Conservation (phyloP, 1,139 yeast species). For the Lodderomyces margitis region DNA sequence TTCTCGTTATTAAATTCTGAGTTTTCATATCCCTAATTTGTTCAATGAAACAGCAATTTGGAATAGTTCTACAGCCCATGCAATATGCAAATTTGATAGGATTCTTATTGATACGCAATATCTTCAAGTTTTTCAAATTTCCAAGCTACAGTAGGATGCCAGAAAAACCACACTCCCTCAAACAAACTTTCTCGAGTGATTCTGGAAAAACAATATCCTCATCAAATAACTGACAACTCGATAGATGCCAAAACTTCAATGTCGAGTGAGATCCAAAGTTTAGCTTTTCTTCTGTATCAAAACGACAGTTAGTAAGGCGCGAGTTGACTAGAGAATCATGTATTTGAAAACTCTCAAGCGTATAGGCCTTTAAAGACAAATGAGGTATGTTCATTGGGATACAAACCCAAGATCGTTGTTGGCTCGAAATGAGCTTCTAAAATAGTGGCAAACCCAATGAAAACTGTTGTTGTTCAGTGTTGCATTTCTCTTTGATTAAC, state of each 20-base stretch:
- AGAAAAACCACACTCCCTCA: neutral
- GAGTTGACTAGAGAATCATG: neutral
- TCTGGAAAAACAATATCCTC: neutral
- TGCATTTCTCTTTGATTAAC: too few relatives aligned
- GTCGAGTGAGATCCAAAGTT: neutral
- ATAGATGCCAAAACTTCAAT: neutral
- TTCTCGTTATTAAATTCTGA: too few relatives aligned
- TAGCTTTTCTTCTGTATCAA: too few relatives aligned
- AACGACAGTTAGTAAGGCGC: neutral
- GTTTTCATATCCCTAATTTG: too few relatives aligned
- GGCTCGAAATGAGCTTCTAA: too few relatives aligned
- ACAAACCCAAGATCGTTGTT: too few relatives aligned
- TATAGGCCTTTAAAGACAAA: too few relatives aligned
- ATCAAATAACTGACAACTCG: neutral
- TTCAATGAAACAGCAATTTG: conserved; percentile 2
- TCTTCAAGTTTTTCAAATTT: neutral
- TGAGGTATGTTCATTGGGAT: too few relatives aligned
- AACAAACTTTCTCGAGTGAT: neutral
- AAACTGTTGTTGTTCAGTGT: too few relatives aligned
- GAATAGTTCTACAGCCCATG: neutral
- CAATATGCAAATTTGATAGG: neutral
- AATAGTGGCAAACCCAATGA: too few relatives aligned
- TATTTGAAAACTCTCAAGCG: neutral
- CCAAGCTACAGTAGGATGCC: neutral
- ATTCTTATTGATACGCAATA: neutral